phyloP scores from a whole-genome alignment of 1,284 basidiomycete genomes.

The Malassezia restricta region DNA sequence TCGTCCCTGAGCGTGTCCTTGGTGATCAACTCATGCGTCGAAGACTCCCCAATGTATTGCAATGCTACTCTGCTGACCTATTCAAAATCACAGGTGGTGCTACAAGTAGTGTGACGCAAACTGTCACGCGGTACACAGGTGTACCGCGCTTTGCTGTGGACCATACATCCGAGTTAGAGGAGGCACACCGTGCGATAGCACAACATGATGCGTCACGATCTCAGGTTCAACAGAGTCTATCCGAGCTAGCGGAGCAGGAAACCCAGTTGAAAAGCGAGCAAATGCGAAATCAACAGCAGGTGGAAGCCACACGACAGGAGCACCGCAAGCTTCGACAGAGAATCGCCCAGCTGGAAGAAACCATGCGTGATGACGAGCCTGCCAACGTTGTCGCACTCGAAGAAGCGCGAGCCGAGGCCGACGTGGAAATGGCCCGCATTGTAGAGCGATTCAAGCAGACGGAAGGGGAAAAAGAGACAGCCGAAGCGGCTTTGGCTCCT shows the following conservation, averaged over 20 bases:
- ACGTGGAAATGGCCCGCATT: slow-evolving; percentile 24
- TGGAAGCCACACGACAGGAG: slow-evolving; percentile 4
- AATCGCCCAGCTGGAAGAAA: slow-evolving; percentile 51
- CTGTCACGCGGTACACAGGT: slow-evolving; percentile 43
- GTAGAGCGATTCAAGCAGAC: slow-evolving; percentile 24
- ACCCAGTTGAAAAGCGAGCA: slow-evolving; percentile 17
- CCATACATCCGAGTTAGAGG: slow-evolving; percentile 23
- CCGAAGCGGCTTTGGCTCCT: slow-evolving; percentile 40
- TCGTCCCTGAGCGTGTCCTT: slow-evolving; percentile 49
- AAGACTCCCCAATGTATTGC: slow-evolving; percentile 33
- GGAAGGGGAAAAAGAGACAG: slow-evolving; percentile 20
- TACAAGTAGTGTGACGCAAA: slow-evolving; percentile 22
- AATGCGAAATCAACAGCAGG: neutral
- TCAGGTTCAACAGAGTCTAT: slow-evolving; percentile 16
- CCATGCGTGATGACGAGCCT: slow-evolving; percentile 63
- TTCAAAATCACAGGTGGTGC: slow-evolving; percentile 30
- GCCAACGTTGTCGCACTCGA: slow-evolving; percentile 59
- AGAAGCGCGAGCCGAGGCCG: slow-evolving; percentile 46
- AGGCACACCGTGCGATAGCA: slow-evolving; percentile 8
- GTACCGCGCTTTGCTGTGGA: slow-evolving; percentile 42
- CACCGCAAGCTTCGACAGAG: slow-evolving; percentile 19
- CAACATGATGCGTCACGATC: neutral
- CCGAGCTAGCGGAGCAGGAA: slow-evolving; percentile 2
- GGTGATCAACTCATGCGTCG: slow-evolving; percentile 42
- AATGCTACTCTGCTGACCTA: slow-evolving; percentile 37